A percentile compares a stretch with the other conserved stretches of the same genome.
Conservation (phyloP, 1,284 basidiomycete species). For the Naganishia albida region DNA sequence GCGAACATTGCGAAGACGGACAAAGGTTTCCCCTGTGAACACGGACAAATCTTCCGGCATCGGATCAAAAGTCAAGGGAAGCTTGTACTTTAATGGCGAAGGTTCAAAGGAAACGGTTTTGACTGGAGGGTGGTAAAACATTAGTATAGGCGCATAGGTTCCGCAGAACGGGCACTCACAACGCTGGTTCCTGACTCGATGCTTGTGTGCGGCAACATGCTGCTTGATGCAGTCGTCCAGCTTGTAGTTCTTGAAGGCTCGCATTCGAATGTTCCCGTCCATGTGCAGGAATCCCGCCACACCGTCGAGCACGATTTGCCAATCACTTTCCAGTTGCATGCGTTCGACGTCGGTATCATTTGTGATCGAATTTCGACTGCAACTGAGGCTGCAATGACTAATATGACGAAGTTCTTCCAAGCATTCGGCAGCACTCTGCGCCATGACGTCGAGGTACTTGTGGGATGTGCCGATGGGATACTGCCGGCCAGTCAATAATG, state of each 20-base stretch:
- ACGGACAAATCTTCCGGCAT: not conserved
- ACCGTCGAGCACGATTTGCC: constrained; percentile 51
- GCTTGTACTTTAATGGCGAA: constrained; percentile 56
- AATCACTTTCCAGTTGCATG: constrained; percentile 37
- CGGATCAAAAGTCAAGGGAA: constrained; percentile 44
- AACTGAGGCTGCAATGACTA: constrained; percentile 23
- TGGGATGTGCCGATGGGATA: constrained; percentile 61
- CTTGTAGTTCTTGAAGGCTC: constrained; percentile 53
- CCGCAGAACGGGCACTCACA: not conserved
- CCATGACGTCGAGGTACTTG: constrained; percentile 55
- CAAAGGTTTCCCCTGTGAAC: not conserved
- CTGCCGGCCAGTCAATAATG: constrained; percentile 56
- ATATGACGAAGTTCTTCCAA: constrained; percentile 54
- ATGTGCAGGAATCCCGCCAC: constrained; percentile 57
- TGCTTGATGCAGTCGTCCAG: constrained; percentile 40
- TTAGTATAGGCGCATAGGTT: not conserved
- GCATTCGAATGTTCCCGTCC: constrained; percentile 56
- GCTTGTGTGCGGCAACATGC: constrained; percentile 38
- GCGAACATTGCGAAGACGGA: constrained; percentile 43
- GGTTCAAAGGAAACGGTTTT: constrained; percentile 58
- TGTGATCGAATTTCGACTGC: not conserved
- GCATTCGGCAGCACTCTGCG: constrained; percentile 55
- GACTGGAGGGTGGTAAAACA: constrained; percentile 45
- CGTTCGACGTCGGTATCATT: constrained; percentile 10
- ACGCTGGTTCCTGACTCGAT: constrained; percentile 16